Evolutionary conservation across 371 early-diverging fungal genomes (phyloP), one percentile per base, ranked within the genome.

Genomic region (Phascolomyces articulosus): DNA sequence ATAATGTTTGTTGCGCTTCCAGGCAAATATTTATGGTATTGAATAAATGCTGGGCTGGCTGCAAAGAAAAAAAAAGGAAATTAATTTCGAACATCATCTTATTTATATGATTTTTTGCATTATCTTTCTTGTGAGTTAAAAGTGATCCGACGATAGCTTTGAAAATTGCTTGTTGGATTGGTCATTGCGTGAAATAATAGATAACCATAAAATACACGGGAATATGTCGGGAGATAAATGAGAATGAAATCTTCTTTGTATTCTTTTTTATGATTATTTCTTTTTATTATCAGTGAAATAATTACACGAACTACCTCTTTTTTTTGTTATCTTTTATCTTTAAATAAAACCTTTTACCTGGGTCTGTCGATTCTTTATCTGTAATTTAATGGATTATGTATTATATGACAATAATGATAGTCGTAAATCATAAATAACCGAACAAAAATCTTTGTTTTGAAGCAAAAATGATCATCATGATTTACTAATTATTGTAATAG

Each of bases 1-100:
- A 1, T 34, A 34, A 11, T 34, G 11, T 34, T 6, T 34, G 34
- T 9, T 1, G 40, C 29, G 51, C 51, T 51, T 51, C 51, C 51
- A 51, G 23, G 24, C 23, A 51, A 34, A 40, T 62, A 47, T 56
- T 67, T 61, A 34, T 62, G 58, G 31, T 18, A 57, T 34, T 44
- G 53, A 34, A 41, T 51, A 29, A 20, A 54, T 67, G 62, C 63
- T 62, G 67, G 67, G 67, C 67, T 62, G 67, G 62, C 62, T 67
- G 58, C 67, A 62, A 67, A 40, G 67, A 48, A 31, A 24, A 44
- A 49, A 62, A 24, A 44, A 40, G 57, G 21, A 18, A 51, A 55
- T 4, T 4, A 24, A 11, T 4, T 49, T 13, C 8, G 26, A 20
- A n/a, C 18, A 47, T 47, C 4, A 6, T 9, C 21, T 21, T 51